Percentiles rank a stretch among this genome's conserved stretches.
phyloP scores from a whole-genome alignment of 83 land plant species.

The Diphasiastrum complanatum region DNA sequence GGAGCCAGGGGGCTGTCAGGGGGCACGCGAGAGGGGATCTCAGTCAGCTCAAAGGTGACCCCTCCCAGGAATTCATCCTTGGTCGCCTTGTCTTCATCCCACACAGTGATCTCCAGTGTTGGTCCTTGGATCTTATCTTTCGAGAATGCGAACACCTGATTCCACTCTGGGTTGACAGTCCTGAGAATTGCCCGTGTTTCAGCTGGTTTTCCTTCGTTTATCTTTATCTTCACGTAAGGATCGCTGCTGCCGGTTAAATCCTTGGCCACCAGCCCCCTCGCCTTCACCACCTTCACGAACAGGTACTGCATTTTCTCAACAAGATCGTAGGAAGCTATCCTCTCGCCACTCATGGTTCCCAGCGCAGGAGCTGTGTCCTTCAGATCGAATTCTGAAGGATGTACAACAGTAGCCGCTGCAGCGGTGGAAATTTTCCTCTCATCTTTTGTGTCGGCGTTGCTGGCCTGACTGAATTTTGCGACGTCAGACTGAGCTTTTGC shows the following conservation, averaged over 20 bases:
- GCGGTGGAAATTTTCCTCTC: neutral
- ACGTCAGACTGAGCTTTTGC: neutral
- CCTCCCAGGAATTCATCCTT: constrained; percentile 7
- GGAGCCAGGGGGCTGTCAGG: too few species aligned
- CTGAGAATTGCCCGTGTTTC: neutral
- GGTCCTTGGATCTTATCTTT: constrained; percentile 6
- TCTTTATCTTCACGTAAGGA: constrained; percentile 3
- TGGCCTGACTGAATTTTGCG: neutral
- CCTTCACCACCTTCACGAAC: too few species aligned
- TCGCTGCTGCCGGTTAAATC: too few species aligned
- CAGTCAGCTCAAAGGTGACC: neutral
- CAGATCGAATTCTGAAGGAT: neutral
- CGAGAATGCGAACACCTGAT: constrained; percentile 2
- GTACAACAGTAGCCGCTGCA: neutral
- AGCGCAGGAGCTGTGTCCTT: constrained; percentile 5
- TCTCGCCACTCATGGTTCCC: constrained; percentile 2
- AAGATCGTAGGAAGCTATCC: neutral
- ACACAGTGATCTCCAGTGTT: constrained; percentile 7
- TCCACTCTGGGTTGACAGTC: constrained; percentile 5
- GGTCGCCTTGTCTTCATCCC: constrained; percentile 4
- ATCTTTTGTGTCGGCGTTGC: neutral
- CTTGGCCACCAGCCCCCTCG: too few species aligned
- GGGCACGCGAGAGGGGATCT: constrained; percentile 5
- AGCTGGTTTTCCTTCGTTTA: constrained; percentile 1
- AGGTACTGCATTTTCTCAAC: constrained; percentile 5